Base-by-base conservation (phyloP, 306 rosid genomes). In the Glycyrrhiza uralensis region DNA sequence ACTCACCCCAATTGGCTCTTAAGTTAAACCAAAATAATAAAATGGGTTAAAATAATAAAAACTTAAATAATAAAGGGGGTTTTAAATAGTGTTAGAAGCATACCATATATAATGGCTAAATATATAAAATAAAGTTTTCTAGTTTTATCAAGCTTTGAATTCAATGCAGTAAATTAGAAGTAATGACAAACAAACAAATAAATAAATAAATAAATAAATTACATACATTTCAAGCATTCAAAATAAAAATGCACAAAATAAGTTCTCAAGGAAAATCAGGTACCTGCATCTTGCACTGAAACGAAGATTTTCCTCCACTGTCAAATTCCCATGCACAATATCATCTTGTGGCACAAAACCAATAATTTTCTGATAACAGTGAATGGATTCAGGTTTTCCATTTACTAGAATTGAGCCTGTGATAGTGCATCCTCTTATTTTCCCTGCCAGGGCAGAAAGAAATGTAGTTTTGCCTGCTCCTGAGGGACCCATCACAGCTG, bases 281-380 rank as follows among this genome's bases (percentile, higher is more conserved):
- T 77, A 88, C 96, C 96, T 90, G 96, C 96, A 90, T 75, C 92
- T 86, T 75, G 94, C 96, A 83, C 87, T 90, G 67, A 90, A 90
- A 28, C 90, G 92, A 41, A 90, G 96, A 74, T 90, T 90, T 78
- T 90, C 96, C 85, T 90, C 96, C 78, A 90, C 96, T 0, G 96
- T 88, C 86, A 90, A 80, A 79, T 90, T 86, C 66, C 96, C 96
- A 65, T 90, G 96, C 74, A 90, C 94, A 77, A 88, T 85, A 83
- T 90, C 96, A 81, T 90, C 96, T 86, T 90, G 96, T 15, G 96
- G 94, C 49, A 90, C 96, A 85, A 79, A 88, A 76, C 96, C 96
- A 42, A 86, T 78, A 74, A 90, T 88, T 85, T 85, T 90, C 52
- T 86, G 86, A 66, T 84, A 90, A 9, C 87, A 83, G 22, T 86